These are phyloP conservation scores for Hypoxylon sp. DNA, from an alignment of 2,329 filamentous ascomycete genomes.

Conservation along the genomic window DNA sequence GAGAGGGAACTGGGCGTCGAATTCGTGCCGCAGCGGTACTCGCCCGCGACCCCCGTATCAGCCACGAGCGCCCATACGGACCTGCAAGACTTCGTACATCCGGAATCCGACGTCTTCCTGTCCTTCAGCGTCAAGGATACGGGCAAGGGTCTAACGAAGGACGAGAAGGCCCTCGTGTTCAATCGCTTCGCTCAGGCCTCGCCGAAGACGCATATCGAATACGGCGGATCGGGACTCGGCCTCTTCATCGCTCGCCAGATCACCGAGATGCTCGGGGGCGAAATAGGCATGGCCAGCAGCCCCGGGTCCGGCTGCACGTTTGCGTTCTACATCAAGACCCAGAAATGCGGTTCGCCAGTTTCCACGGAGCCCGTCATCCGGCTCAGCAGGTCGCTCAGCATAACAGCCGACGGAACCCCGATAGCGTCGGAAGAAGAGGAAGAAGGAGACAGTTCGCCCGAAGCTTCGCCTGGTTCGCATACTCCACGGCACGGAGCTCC, in stretches of 20 bases:
- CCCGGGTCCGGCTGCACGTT: constrained; percentile 79
- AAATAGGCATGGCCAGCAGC: constrained; percentile 79
- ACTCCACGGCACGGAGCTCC: not conserved
- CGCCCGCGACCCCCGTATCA: constrained; percentile 48
- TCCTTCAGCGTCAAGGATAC: constrained; percentile 82
- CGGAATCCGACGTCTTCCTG: constrained; percentile 64
- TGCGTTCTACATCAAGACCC: constrained; percentile 77
- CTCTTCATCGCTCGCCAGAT: constrained; percentile 83
- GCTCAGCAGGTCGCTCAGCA: constrained; percentile 30
- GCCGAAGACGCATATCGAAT: constrained; percentile 80
- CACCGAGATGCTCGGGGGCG: constrained; percentile 84
- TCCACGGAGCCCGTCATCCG: constrained; percentile 34
- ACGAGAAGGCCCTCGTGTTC: constrained; percentile 81
- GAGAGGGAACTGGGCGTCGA: constrained; percentile 63
- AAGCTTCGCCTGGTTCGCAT: constrained; percentile 42
- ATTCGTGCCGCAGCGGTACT: constrained; percentile 69
- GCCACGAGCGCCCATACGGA: not conserved
- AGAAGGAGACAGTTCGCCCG: not conserved
- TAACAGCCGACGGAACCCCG: constrained; percentile 37
- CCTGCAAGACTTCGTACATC: not conserved
- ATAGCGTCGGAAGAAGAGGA: constrained; percentile 48
- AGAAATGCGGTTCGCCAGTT: constrained; percentile 25
- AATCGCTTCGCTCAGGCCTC: constrained; percentile 84
- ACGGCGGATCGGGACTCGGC: constrained; percentile 82
- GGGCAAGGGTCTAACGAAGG: constrained; percentile 76